Conservation (phyloP, 129 eudicot genomes). For the Arctium lappa region DNA sequence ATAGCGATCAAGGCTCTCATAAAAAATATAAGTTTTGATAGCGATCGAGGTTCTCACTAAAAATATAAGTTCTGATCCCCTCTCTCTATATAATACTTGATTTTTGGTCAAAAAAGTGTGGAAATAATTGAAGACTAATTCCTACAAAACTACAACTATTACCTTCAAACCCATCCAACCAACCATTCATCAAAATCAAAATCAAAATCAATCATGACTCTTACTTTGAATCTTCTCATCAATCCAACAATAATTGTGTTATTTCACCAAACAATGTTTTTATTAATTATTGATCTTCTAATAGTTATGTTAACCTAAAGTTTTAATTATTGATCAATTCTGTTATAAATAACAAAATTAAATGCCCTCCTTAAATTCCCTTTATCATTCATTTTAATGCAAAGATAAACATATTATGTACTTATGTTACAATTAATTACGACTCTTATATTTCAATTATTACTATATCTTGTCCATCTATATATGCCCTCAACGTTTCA, state of each 20-base stretch:
- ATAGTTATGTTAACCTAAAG: not conserved
- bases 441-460: too few relatives aligned
- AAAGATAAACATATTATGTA: not conserved
- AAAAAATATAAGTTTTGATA: too few relatives aligned
- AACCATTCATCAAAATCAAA: slow-evolving; percentile 10
- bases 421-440: not conserved
- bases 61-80: too few relatives aligned
- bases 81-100: not conserved
- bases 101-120: slow-evolving; percentile 23
- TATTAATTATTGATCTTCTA: not conserved
- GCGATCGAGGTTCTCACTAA: too few relatives aligned
- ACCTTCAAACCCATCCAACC: slow-evolving; percentile 9
- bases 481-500: too few relatives aligned
- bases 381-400: too few relatives aligned
- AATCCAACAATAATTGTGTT: slow-evolving; percentile 28
- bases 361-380: not conserved
- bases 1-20: too few relatives aligned
- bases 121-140: slow-evolving; percentile 22
- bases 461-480: not conserved
- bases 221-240: slow-evolving; percentile 20
- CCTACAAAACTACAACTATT: slow-evolving; percentile 26
- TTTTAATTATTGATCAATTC: not conserved
- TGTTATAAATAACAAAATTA: not conserved
- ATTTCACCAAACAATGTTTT: slow-evolving; percentile 15
- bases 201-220: slow-evolving; percentile 15